Evolutionary conservation across 257 asterid genomes (phyloP), one percentile per base, ranked within the genome.

Genomic region (Solanum sejunctum): DNA sequence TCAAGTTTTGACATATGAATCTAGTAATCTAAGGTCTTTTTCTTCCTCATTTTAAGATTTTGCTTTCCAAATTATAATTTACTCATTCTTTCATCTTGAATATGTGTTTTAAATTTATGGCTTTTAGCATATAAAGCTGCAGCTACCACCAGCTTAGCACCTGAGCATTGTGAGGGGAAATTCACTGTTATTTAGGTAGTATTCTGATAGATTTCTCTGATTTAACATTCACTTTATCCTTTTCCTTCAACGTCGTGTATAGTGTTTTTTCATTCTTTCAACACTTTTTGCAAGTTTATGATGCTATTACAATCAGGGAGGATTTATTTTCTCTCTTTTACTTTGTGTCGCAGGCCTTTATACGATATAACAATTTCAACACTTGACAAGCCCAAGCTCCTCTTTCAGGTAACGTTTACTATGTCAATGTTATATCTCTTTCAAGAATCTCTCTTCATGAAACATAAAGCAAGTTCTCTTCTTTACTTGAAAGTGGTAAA

Each of bases 301-400:
- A 13, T 52, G 12, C 12, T 78, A 32, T 61, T 80, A 66, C 39
- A n/a, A 43, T 75, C 71, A 41, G 36, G 45, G 39, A n/a, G 36
- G n/a, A n/a, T 43, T 73, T 61, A 43, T 28, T 60, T 23, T 54
- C 17, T 20, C 10, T 5, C 8, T 10, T 28, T 63, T 78, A 85
- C 41, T 86, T 73, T 84, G 41, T 81, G 84, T 87, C 85, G 84
- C 88, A 95, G 99, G 91, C 91, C 94, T 77, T 84, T 85, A 71
- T 93, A 94, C 84, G 99, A 95, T 88, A 87, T 94, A 80, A 92
- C 98, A 20, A 93, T 95, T 87, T 95, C 98, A 61, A 91, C 95
- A 3, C 92, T 88, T 85, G 98, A 96, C 94, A 92, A 93, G 91
- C 93, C 97, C 56, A 96, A 93, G 88, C 98, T 96, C 85, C 98